phyloP scores from a whole-genome alignment of 495 filamentous ascomycete species.

The Penicillium pulvis region DNA sequence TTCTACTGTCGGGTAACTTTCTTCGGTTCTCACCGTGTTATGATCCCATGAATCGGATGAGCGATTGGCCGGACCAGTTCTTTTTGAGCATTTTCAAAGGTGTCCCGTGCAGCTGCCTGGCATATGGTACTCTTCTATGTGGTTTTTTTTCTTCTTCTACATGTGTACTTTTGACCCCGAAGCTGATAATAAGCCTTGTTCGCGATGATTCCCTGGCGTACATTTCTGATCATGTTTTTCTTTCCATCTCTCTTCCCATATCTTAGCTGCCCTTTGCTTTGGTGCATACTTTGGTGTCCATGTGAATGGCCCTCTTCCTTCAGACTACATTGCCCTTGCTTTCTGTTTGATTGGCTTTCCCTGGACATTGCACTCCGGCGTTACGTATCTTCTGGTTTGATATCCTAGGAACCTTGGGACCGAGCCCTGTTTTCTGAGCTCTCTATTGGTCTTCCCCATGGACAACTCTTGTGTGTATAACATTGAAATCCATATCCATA shows the following conservation, averaged over 20 bases:
- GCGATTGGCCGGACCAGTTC: conserved; percentile 42
- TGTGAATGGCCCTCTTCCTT: conserved; percentile 8
- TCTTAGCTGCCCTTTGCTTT: conserved; percentile 13
- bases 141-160: conserved; percentile 28
- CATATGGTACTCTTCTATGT: conserved; percentile 41
- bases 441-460: not conserved
- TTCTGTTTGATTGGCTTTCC: not conserved
- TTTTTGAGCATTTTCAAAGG: conserved; percentile 48
- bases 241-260: conserved; percentile 8
- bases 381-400: conserved; percentile 4
- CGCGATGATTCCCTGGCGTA: conserved; percentile 32
- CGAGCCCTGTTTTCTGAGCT: not conserved
- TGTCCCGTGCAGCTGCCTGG: conserved; percentile 38
- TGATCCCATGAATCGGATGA: conserved; percentile 48
- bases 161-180: conserved; percentile 32
- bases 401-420: not conserved
- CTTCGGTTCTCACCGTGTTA: conserved; percentile 28
- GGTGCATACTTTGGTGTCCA: conserved; percentile 18
- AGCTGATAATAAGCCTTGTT: conserved; percentile 28
- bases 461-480: conserved; percentile 2
- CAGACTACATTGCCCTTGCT: conserved; percentile 3
- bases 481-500: conserved; percentile 8
- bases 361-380: not conserved
- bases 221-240: conserved; percentile 21
- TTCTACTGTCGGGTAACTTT: conserved; percentile 28